Percentiles rank a stretch among this genome's conserved stretches.
phyloP scores from a whole-genome alignment of 2,329 filamentous ascomycete species.

The Fusarium devonianum region DNA sequence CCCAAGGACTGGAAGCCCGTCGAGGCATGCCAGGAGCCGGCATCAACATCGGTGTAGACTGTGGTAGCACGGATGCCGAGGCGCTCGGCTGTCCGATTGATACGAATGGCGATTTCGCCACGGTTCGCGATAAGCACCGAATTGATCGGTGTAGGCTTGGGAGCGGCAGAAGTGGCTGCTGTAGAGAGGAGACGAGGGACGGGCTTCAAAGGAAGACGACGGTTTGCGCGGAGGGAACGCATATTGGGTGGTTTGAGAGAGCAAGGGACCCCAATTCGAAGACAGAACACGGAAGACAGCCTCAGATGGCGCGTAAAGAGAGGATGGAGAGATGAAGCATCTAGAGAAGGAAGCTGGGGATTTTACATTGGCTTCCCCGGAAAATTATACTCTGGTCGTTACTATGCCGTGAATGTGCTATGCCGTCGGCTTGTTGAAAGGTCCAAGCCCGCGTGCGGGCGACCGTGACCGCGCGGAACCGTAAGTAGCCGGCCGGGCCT shows the following conservation, averaged over 20 bases:
- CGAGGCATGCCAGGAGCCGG: constrained; percentile 84
- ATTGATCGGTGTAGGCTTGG: constrained; percentile 61
- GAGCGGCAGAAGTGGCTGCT: constrained; percentile 44
- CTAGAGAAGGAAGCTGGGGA: constrained; percentile 19
- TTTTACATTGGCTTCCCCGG: constrained; percentile 10
- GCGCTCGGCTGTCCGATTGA: constrained; percentile 84
- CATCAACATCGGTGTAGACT: constrained; percentile 92
- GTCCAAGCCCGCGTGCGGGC: constrained; percentile 32
- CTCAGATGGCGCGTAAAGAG: constrained; percentile 17
- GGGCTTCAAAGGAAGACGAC: constrained; percentile 56
- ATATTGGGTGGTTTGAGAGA: constrained; percentile 47
- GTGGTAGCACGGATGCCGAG: constrained; percentile 94
- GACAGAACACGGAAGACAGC: constrained; percentile 13
- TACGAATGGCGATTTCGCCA: constrained; percentile 94
- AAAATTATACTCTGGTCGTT: constrained; percentile 20
- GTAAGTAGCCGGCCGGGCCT: constrained; percentile 43
- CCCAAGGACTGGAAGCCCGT: constrained; percentile 85
- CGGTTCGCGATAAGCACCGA: constrained; percentile 96
- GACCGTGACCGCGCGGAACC: constrained; percentile 45
- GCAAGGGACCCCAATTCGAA: constrained; percentile 23
- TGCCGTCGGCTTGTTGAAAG: constrained; percentile 37
- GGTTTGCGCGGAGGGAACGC: constrained; percentile 63
- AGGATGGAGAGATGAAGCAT: constrained; percentile 10
- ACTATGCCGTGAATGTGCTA: constrained; percentile 40
- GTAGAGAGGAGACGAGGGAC: constrained; percentile 51